Evolutionary conservation across 2,329 filamentous ascomycete genomes (phyloP), one percentile per base, ranked within the genome.

Genomic region (Cryphonectria radicalis): DNA sequence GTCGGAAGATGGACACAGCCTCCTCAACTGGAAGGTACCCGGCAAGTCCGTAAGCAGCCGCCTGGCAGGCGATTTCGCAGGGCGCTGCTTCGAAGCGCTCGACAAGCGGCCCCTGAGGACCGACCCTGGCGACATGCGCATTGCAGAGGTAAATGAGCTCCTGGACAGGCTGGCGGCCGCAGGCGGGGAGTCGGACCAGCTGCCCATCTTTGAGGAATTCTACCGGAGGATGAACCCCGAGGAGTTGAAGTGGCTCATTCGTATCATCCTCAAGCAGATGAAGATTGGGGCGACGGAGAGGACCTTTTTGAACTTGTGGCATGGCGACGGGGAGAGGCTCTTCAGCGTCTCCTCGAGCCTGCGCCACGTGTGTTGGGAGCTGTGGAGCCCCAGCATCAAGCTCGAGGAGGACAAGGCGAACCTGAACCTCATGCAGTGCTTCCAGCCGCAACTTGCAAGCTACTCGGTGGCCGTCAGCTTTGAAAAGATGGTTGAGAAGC

Each of bases 311-410:
- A 89, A 95, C 76, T 81, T 93, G 37, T 95, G 92, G 92, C 93
- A 96, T 78, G 90, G 90, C 0, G 92, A 95, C 76, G 93, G 89
- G 3, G 92, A 93, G 77, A 87, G 86, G 7, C 81, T 95, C 0
- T 98, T 97, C 81, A 97, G 92, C 77, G 93, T 98, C 4, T 97
- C 94, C 0, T 97, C 94, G 22, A 98, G 92, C 77, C 84, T 99
- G 70, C 89, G 93, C 8, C 88, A 95, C 53, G 95, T 99, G 0
- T 99, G 96, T 78, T 98, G 96, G 95, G 95, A 98, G 79, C 84
- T 99, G 3, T 89, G 89, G 75, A 91, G 98, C 78, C 91, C 91
- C 0, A 84, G 87, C 53, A 81, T 93, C 14, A 88, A 92, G 4
- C 86, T 99, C 2, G 90, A 94, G 74, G 90, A 90, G 50, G 92